These are phyloP conservation scores for Auricularia cornea DNA, from an alignment of 768 basidiomycete genomes.

Conservation along the genomic window DNA sequence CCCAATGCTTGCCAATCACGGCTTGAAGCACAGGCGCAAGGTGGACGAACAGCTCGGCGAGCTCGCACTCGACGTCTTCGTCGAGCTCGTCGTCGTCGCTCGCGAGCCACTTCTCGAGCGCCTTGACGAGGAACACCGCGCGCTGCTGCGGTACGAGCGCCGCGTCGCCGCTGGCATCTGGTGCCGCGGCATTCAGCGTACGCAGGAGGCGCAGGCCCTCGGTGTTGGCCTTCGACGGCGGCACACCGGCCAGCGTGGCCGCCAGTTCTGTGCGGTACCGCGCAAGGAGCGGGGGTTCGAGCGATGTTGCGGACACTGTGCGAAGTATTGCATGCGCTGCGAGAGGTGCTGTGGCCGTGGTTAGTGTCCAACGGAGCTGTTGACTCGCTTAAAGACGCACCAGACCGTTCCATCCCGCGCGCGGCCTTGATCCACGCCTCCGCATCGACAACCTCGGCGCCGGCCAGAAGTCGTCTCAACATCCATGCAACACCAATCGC, in stretches of 20 bases:
- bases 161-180: constrained; percentile 67
- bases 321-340: constrained; percentile 58
- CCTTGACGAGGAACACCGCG: constrained; percentile 79
- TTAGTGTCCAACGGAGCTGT: neutral
- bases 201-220: constrained; percentile 64
- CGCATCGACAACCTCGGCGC: constrained; percentile 53
- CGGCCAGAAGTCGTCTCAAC: constrained; percentile 50
- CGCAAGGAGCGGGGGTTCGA: constrained; percentile 65
- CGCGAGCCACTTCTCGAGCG: constrained; percentile 75
- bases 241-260: constrained; percentile 63
- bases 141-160: constrained; percentile 79
- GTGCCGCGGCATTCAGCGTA: constrained; percentile 63
- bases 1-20: constrained; percentile 85
- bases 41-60: constrained; percentile 64
- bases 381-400: constrained; percentile 32
- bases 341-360: constrained; percentile 42
- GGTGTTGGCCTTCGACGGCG: constrained; percentile 49
- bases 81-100: constrained; percentile 48
- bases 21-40: constrained; percentile 85
- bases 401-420: constrained; percentile 49
- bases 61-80: constrained; percentile 70
- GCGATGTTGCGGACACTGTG: constrained; percentile 50
- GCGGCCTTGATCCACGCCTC: constrained; percentile 74
- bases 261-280: constrained; percentile 87
- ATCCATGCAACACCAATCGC: constrained; percentile 51